phyloP scores from a whole-genome alignment of 345 rosid species.

The Melaleuca alternifolia region DNA sequence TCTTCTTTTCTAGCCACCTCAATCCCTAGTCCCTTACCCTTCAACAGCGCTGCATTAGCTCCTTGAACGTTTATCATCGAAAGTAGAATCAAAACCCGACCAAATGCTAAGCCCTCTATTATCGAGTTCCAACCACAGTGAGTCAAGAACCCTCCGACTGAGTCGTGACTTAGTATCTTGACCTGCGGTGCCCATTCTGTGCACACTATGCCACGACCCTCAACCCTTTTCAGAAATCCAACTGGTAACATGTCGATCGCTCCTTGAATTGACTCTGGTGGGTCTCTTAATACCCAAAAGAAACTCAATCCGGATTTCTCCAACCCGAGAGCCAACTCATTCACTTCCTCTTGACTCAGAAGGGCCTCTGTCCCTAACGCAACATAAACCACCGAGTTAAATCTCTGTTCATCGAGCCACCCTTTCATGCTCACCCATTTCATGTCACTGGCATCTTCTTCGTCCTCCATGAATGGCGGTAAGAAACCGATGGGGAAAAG shows the following conservation, averaged over 20 bases:
- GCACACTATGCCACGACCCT: constrained; percentile 19
- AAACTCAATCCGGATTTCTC: constrained; percentile 28
- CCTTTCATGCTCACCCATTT: constrained; percentile 7
- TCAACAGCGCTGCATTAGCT: constrained; percentile 18
- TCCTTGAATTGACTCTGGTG: constrained; percentile 4
- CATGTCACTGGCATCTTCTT: constrained; percentile 1
- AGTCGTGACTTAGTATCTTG: constrained; percentile 21
- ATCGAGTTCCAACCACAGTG: constrained; percentile 26
- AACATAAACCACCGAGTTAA: constrained; percentile 16
- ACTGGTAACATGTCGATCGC: constrained; percentile 17
- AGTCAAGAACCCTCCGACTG: constrained; percentile 28
- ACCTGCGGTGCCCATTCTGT: constrained; percentile 37
- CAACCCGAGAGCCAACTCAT: constrained; percentile 23
- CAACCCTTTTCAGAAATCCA: constrained; percentile 22
- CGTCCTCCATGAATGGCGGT: constrained; percentile 11
- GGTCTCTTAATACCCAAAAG: constrained; percentile 31
- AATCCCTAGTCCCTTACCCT: constrained; percentile 11
- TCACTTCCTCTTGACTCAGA: constrained; percentile 14
- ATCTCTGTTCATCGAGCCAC: constrained; percentile 23
- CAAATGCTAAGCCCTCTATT: constrained; percentile 18
- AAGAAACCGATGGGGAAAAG: constrained; percentile 37
- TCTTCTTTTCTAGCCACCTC: constrained; percentile 18
- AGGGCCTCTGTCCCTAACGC: constrained; percentile 31
- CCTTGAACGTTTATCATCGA: constrained; percentile 25
- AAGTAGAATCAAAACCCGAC: constrained; percentile 4